These are phyloP conservation scores for Acanthamoeba healyi DNA, from an alignment of 208 protist genomes.

Conservation along the genomic window DNA sequence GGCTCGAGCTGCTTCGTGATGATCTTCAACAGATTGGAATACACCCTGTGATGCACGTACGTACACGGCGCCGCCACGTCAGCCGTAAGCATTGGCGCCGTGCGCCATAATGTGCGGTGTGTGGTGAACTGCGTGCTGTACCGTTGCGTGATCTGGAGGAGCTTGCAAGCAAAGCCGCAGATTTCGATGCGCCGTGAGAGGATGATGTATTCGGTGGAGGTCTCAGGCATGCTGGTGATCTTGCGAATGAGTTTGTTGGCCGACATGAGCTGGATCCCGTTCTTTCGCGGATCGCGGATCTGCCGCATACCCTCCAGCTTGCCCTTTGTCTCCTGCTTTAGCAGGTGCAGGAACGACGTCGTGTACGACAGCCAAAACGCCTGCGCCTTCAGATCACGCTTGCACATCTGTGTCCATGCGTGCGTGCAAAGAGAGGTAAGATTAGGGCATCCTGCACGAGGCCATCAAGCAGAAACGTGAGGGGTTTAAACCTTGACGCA, in stretches of 20 bases:
- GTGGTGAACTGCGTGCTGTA: neutral
- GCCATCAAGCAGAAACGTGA: neutral
- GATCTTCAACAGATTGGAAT: slow-evolving; percentile 56
- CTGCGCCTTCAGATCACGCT: slow-evolving; percentile 59
- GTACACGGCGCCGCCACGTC: no score
- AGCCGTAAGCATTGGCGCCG: neutral
- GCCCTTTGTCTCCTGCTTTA: slow-evolving; percentile 65
- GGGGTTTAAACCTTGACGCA: slow-evolving; percentile 21
- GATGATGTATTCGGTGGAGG: slow-evolving; percentile 36
- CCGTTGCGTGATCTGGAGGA: slow-evolving; percentile 60
- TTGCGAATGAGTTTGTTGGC: slow-evolving; percentile 70
- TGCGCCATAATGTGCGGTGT: neutral
- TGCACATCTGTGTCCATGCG: slow-evolving; percentile 3
- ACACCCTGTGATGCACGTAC: neutral
- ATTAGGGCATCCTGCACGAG: neutral
- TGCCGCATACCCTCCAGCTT: slow-evolving; percentile 45
- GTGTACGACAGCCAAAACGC: slow-evolving; percentile 69
- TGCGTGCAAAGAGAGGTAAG: no score
- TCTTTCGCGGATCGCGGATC: slow-evolving; percentile 38
- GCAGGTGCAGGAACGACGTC: slow-evolving; percentile 26
- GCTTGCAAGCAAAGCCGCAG: slow-evolving; percentile 68
- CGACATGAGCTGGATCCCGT: slow-evolving; percentile 70
- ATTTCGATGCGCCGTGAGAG: slow-evolving; percentile 49
- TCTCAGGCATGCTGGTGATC: slow-evolving; percentile 66
- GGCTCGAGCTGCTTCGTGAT: slow-evolving; percentile 58